Evolutionary conservation across 1,284 basidiomycete genomes (phyloP).

Genomic region (Abortiporus biennis): DNA sequence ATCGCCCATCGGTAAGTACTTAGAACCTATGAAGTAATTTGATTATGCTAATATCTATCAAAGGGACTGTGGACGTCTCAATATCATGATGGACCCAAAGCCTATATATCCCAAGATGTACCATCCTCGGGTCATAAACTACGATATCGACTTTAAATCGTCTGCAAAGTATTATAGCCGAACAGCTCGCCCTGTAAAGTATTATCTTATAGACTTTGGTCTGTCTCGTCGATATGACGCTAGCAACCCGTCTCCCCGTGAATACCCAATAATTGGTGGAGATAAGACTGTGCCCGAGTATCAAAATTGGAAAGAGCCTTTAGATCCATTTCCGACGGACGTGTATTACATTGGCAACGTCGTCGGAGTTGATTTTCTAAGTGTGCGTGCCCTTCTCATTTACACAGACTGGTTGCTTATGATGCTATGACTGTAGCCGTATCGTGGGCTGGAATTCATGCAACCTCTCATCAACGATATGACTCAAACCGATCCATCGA

Average conservation of each 20-base stretch:
- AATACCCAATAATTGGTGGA: constrained; percentile 6
- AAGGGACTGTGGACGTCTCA: constrained; percentile 33
- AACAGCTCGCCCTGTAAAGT: constrained; percentile 21
- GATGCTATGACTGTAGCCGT: constrained; percentile 4
- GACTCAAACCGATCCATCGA: constrained; percentile 7
- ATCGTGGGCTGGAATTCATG: constrained; percentile 11
- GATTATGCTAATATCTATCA: background rate
- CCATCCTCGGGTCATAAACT: constrained; percentile 17
- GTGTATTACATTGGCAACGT: constrained; percentile 25
- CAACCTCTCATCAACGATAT: constrained; percentile 5
- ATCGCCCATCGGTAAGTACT: constrained; percentile 10
- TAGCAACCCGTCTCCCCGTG: constrained; percentile 8
- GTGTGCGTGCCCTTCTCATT: constrained; percentile 6
- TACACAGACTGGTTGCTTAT: background rate
- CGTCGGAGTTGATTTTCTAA: constrained; percentile 22
- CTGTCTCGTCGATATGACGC: constrained; percentile 20
- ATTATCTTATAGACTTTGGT: constrained; percentile 29
- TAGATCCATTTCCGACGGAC: constrained; percentile 23
- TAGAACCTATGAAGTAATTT: constrained; percentile 4
- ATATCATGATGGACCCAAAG: constrained; percentile 33
- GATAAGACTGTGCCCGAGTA: constrained; percentile 13
- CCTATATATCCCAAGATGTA: constrained; percentile 21
- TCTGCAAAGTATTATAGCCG: constrained; percentile 13
- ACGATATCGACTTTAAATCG: constrained; percentile 14
- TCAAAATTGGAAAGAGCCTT: constrained; percentile 13